Conservation (phyloP, 495 filamentous ascomycete genomes). For the Penicillium steckii region DNA sequence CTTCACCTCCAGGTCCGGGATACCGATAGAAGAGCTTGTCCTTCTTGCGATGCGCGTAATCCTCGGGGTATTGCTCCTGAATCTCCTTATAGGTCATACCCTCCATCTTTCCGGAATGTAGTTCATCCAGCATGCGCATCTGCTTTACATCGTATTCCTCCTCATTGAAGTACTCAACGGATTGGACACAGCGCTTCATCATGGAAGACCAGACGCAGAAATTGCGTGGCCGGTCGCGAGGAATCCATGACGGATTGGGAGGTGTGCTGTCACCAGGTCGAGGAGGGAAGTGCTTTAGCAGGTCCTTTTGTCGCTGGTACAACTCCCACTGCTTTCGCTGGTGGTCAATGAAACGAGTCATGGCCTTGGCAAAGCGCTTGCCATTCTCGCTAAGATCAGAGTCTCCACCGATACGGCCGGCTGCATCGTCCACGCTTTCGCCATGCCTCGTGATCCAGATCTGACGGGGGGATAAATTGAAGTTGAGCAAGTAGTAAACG, state of each 20-base stretch:
- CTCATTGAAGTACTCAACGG: conserved; percentile 84
- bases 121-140: conserved; percentile 97
- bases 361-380: conserved; percentile 64
- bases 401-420: conserved; percentile 81
- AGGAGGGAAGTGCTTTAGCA: conserved; percentile 74
- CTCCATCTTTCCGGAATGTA: conserved; percentile 89
- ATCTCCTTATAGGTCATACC: conserved; percentile 94
- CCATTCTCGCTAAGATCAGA: conserved; percentile 77
- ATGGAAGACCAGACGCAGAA: conserved; percentile 99
- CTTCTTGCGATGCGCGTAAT: conserved; percentile 68
- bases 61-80: conserved; percentile 65
- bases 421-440: conserved; percentile 75
- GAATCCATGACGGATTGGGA: conserved; percentile 80
- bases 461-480: conserved; percentile 90
- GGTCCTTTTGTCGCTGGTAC: conserved; percentile 69
- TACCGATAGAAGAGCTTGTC: conserved; percentile 95
- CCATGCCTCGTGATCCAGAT: conserved; percentile 98
- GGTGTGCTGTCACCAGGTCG: conserved; percentile 87
- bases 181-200: conserved; percentile 83
- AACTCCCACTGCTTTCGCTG: conserved; percentile 75
- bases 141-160: conserved; percentile 98
- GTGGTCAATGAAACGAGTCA: conserved; percentile 73
- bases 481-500: conserved; percentile 90
- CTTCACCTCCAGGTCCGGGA: conserved; percentile 91
- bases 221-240: conserved; percentile 64